Conservation (phyloP, 2,329 filamentous ascomycete species). For the Aspergillus puulaauensis region DNA sequence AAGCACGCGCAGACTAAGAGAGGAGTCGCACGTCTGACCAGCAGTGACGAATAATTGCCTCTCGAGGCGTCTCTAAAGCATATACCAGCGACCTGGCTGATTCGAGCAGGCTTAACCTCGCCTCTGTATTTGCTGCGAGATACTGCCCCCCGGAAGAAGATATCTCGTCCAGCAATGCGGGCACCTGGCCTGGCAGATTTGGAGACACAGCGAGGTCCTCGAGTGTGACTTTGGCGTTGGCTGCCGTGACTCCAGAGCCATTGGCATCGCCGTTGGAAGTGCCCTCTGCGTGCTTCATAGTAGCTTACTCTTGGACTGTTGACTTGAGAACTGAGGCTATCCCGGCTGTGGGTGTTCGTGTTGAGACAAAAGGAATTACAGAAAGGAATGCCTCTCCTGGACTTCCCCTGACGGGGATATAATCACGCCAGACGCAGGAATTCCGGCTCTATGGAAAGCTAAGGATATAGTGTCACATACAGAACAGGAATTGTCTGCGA, state of each 20-base stretch:
- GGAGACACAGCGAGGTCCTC: background rate
- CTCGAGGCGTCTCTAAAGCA: conserved; percentile 47
- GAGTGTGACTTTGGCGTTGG: background rate
- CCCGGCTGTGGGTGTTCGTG: no score
- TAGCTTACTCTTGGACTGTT: background rate
- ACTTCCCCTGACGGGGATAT: no score
- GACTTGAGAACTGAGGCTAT: no score
- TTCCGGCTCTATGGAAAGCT: no score
- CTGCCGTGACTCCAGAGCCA: background rate
- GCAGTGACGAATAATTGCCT: conserved; percentile 49
- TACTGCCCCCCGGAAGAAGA: conserved; percentile 5
- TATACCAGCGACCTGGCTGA: conserved; percentile 18
- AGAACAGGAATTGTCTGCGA: no score
- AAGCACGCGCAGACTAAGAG: no score
- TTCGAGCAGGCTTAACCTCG: conserved; percentile 14
- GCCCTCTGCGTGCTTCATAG: background rate
- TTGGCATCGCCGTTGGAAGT: background rate
- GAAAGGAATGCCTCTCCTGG: no score
- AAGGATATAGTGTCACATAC: no score
- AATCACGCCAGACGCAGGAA: no score
- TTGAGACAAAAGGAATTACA: no score
- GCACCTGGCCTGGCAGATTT: background rate
- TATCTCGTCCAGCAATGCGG: conserved; percentile 11
- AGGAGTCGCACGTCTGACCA: conserved; percentile 41
- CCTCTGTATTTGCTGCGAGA: background rate